Evolutionary conservation across 768 basidiomycete genomes (phyloP), one percentile per base, ranked within the genome.

Genomic region (Pulveroboletus sp.): DNA sequence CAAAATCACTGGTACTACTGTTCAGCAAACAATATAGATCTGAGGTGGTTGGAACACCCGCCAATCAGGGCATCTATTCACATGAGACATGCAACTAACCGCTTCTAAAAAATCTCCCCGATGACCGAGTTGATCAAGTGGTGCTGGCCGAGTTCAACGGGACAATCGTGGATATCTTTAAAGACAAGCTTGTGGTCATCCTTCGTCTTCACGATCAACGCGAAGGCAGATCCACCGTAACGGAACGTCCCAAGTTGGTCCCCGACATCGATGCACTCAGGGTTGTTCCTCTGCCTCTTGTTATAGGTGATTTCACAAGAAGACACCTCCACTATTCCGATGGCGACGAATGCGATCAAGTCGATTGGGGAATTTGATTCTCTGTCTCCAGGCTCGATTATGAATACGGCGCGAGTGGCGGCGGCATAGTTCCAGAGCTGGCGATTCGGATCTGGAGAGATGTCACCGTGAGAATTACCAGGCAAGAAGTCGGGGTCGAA

Each of bases 301-400:
- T 69, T 64, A n/a, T 81, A 79, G 1, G 72, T 77, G 21, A 73
- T 59, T 44, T 79, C 71, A 54, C 78, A 79, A 13, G 79, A 81
- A 13, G 80, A 83, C 9, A 84, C 79, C 64, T 85, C 82, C 1
- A 69, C 69, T 82, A 85, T 83, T 1, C 83, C 84, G 12, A 84
- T 70, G 0, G 64, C 78, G 6, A 84, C 66, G 62, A 84, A 78
- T 41, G 70, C 73, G 66, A 80, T 67, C 35, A 81, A 52, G 0
- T 80, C 82, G 33, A 85, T 77, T 3, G 19, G 61, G 0, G 71
- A 66, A 47, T 77, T 73, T n/a, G n/a, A n/a, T n/a, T n/a, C n/a
- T n/a, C n/a, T n/a, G n/a, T n/a, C n/a, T 32, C 77, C 71, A 1
- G 79, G 69, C 51, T 79, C 56, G 60, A 85, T 82, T 61, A 76